Evolutionary conservation across 2,329 filamentous ascomycete species (phyloP).

Genomic region (Hypoxylon sp.): DNA sequence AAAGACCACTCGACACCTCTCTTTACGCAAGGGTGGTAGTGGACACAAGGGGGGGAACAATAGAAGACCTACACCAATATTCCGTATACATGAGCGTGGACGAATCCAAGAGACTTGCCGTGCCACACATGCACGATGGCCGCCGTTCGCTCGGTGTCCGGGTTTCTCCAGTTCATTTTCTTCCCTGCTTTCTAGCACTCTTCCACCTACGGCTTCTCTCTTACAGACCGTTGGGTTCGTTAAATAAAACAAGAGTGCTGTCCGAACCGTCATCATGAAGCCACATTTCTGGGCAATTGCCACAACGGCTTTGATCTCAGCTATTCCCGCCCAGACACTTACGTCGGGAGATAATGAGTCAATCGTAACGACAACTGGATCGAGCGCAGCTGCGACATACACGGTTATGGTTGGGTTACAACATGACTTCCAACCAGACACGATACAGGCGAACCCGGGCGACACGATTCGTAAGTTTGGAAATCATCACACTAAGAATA

Average conservation of each 20-base stretch:
- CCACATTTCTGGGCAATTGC: slow-evolving; percentile 10
- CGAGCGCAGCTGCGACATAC: slow-evolving; percentile 27
- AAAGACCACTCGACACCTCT: slow-evolving; percentile 9
- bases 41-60: neutral
- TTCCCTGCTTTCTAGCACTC: slow-evolving; percentile 3
- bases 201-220: neutral
- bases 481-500: neutral
- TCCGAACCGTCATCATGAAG: slow-evolving; percentile 25
- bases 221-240: neutral
- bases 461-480: slow-evolving; percentile 40
- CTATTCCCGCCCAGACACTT: slow-evolving; percentile 15
- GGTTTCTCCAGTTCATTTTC: slow-evolving; percentile 6
- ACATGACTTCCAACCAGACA: slow-evolving; percentile 39
- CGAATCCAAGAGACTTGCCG: slow-evolving; percentile 3
- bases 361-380: slow-evolving; percentile 16
- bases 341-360: neutral
- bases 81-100: slow-evolving; percentile 6
- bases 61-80: slow-evolving; percentile 9
- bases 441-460: slow-evolving; percentile 35
- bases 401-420: slow-evolving; percentile 41
- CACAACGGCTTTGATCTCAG: slow-evolving; percentile 7
- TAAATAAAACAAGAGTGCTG: neutral
- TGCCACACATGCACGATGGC: slow-evolving; percentile 12
- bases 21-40: slow-evolving; percentile 2
- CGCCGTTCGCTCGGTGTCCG: slow-evolving; percentile 8